Evolutionary conservation across 108 stramenopile species (phyloP).

Genomic region (Chaetoceros tenuissimus): DNA sequence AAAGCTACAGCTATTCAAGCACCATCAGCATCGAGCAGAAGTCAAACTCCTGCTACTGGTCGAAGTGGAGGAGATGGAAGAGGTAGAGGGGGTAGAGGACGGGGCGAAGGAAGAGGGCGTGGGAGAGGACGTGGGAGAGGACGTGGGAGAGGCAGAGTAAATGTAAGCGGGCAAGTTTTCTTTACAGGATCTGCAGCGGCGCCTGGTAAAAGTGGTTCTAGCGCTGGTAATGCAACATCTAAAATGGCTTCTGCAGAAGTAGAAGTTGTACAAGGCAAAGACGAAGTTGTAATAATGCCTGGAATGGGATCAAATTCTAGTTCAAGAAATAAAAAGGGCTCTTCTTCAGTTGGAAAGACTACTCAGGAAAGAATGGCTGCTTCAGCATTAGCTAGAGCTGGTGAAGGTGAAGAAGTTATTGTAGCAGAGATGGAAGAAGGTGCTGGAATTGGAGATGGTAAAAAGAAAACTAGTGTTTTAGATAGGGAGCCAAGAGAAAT

Average conservation of each 20-base stretch:
- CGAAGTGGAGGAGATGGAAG: constrained; percentile 27
- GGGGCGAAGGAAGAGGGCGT: constrained; percentile 24
- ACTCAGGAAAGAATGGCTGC: constrained; percentile 21
- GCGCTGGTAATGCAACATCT: constrained; percentile 10
- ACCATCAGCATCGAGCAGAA: background rate
- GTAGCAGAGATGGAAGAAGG: constrained; percentile 62
- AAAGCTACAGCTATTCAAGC: constrained; percentile 10
- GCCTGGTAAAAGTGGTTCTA: constrained; percentile 1
- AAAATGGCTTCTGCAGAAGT: constrained; percentile 6
- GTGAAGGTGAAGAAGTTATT: constrained; percentile 66
- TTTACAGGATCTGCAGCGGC: constrained; percentile 46
- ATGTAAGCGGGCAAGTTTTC: constrained; percentile 57
- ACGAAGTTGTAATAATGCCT: constrained; percentile 5
- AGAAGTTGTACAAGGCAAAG: constrained; percentile 5
- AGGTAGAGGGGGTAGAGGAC: constrained; percentile 16
- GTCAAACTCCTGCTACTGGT: constrained; percentile 5
- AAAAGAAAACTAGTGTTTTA: constrained; percentile 16
- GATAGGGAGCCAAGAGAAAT: constrained; percentile 2
- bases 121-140: constrained; percentile 34
- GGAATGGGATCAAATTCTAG: background rate
- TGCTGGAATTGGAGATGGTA: constrained; percentile 21
- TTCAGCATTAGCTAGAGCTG: constrained; percentile 18
- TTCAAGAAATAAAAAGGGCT: background rate
- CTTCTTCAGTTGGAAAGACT: constrained; percentile 9
- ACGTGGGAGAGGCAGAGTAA: constrained; percentile 34